Percentiles rank a stretch among this genome's conserved stretches.
These are phyloP conservation scores for Debaryomyces hansenii DNA, from an alignment of 805 yeast species.

Conservation along the genomic window DNA sequence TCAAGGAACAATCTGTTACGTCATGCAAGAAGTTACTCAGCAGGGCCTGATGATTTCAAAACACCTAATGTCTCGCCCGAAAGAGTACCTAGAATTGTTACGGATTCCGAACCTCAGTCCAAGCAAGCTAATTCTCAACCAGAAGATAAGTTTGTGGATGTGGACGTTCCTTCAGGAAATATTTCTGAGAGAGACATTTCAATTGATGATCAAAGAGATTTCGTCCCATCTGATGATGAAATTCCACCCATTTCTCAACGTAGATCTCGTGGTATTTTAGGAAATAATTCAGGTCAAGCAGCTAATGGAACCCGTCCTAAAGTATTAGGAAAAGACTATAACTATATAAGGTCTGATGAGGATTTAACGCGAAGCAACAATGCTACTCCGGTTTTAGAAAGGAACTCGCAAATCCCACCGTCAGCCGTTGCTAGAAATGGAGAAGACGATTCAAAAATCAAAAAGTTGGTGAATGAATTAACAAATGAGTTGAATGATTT, in stretches of 20 bases:
- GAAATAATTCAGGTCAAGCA: not conserved
- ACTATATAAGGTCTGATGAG: not conserved
- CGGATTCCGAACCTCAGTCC: constrained; percentile 3
- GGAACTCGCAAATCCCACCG: not conserved
- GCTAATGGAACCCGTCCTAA: not conserved
- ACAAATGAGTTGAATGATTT: constrained; percentile 32
- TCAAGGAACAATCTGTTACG: constrained; percentile 9
- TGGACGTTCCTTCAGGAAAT: constrained; percentile 25
- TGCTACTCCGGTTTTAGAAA: constrained; percentile 1
- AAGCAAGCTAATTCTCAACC: constrained; percentile 1
- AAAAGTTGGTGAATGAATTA: constrained; percentile 31
- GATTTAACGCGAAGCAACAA: not conserved
- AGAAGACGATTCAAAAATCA: constrained; percentile 26
- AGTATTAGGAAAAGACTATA: not conserved
- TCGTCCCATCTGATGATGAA: constrained; percentile 31
- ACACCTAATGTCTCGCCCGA: constrained; percentile 31
- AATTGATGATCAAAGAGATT: constrained; percentile 11
- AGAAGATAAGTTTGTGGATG: constrained; percentile 29
- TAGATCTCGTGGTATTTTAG: not conserved
- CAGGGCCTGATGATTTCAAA: constrained; percentile 32
- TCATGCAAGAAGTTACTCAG: constrained; percentile 38
- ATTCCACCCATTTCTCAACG: not conserved
- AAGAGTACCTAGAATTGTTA: constrained; percentile 6
- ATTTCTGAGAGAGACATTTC: constrained; percentile 16
- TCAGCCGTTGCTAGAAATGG: constrained; percentile 5